Evolutionary conservation across 2,329 filamentous ascomycete genomes (phyloP).

Genomic region (Penicillium olsonii): DNA sequence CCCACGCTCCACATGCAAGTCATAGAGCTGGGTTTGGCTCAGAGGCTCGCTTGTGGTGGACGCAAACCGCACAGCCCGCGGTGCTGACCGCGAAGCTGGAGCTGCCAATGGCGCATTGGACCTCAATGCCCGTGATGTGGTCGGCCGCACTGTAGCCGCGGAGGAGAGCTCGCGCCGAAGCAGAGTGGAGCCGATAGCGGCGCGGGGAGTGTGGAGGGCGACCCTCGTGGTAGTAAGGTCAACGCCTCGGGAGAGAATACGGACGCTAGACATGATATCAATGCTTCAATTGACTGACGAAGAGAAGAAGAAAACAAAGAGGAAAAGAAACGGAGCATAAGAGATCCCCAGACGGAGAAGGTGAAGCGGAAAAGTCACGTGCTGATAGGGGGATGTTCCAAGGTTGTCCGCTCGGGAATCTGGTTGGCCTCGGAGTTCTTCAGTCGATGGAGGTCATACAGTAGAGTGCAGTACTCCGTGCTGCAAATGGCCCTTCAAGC

Average conservation of each 20-base stretch:
- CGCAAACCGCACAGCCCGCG: slow-evolving; percentile 31
- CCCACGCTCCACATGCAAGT: slow-evolving; percentile 73
- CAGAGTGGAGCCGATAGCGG: slow-evolving; percentile 34
- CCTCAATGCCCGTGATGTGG: slow-evolving; percentile 14
- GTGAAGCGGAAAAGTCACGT: slow-evolving; percentile 41
- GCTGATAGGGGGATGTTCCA: slow-evolving; percentile 35
- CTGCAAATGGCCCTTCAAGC: too few species aligned
- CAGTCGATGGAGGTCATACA: too few species aligned
- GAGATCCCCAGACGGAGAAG: slow-evolving; percentile 20
- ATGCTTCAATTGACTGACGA: slow-evolving; percentile 17
- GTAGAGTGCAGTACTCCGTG: too few species aligned
- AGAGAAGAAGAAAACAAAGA: slow-evolving; percentile 14
- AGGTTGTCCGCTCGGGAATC: slow-evolving; percentile 18
- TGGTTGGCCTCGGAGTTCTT: too few species aligned
- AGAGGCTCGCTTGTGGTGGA: slow-evolving; percentile 33
- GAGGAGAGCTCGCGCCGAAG: slow-evolving; percentile 32
- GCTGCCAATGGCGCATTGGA: slow-evolving; percentile 14
- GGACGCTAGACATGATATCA: slow-evolving; percentile 31
- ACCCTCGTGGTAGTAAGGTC: slow-evolving; percentile 33
- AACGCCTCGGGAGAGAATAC: slow-evolving; percentile 31
- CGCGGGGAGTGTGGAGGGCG: slow-evolving; percentile 26
- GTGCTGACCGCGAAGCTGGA: slow-evolving; percentile 14
- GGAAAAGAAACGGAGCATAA: slow-evolving; percentile 14
- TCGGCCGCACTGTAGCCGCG: slow-evolving; percentile 28
- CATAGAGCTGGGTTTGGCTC: slow-evolving; percentile 69